Percentiles rank a stretch among this genome's conserved stretches.
phyloP scores from a whole-genome alignment of 2,329 filamentous ascomycete species.

The Purpureocillium takamizusanense region DNA sequence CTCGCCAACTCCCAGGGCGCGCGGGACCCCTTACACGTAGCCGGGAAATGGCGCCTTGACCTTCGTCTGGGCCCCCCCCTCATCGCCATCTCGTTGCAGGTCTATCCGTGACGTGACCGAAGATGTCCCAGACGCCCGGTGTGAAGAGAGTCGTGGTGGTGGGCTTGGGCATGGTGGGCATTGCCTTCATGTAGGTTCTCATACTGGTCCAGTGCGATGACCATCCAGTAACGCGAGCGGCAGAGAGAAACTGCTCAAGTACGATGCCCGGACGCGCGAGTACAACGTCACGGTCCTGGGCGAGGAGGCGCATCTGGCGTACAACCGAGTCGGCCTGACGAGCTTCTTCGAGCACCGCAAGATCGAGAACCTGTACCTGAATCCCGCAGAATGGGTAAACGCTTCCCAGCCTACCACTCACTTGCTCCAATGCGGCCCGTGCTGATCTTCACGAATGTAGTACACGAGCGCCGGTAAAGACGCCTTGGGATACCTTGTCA shows the following conservation, averaged over 20 bases:
- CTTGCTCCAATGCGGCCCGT: neutral
- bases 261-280: constrained; percentile 65
- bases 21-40: no score
- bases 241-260: constrained; percentile 83
- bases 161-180: constrained; percentile 85
- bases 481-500: constrained; percentile 65
- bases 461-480: constrained; percentile 59
- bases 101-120: no score
- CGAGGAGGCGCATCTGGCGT: constrained; percentile 79
- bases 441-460: constrained; percentile 24
- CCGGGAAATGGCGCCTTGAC: no score
- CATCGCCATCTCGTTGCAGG: no score
- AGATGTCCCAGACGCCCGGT: constrained; percentile 6
- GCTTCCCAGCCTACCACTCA: no score
- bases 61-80: no score
- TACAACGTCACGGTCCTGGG: constrained; percentile 81
- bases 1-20: no score
- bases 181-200: constrained; percentile 69
- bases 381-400: constrained; percentile 69
- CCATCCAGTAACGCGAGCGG: neutral
- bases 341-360: constrained; percentile 81
- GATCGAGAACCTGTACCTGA: constrained; percentile 82
- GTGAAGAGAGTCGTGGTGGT: constrained; percentile 68
- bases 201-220: no score
- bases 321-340: constrained; percentile 83